Conservation (phyloP, 495 filamentous ascomycete genomes). For the Ramalina intermedia region DNA sequence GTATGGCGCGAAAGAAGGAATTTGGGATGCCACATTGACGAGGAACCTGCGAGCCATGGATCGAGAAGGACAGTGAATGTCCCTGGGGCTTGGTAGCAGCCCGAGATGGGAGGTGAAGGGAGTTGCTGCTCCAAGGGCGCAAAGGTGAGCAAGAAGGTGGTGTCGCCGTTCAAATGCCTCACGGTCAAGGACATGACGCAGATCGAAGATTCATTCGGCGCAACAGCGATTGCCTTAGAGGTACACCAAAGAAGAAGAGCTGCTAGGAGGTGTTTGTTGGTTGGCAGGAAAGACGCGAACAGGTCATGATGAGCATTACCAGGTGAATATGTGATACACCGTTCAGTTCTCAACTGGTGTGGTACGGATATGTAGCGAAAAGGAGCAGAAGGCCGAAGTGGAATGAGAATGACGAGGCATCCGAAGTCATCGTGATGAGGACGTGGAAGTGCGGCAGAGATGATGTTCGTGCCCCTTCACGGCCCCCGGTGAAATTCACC, state of each 20-base stretch:
- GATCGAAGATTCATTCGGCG: background rate
- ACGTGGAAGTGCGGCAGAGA: too few relatives aligned
- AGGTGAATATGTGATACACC: too few relatives aligned
- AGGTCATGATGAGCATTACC: too few relatives aligned
- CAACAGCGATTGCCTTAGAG: background rate
- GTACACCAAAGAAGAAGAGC: background rate
- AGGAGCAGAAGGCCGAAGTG: too few relatives aligned
- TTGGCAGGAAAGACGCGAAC: too few relatives aligned
- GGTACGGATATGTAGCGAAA: too few relatives aligned
- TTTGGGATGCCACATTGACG: conserved; percentile 43
- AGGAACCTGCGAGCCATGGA: conserved; percentile 52
- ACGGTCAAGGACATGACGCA: conserved; percentile 47
- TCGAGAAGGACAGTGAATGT: conserved; percentile 55
- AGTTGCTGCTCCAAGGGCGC: conserved; percentile 27
- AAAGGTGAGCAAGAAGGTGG: conserved; percentile 54
- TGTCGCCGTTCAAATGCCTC: conserved; percentile 54
- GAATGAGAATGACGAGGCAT: too few relatives aligned
- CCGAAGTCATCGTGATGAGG: too few relatives aligned
- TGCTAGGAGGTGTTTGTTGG: too few relatives aligned
- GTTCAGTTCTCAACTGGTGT: too few relatives aligned
- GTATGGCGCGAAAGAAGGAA: conserved; percentile 45
- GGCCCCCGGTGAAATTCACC: too few relatives aligned
- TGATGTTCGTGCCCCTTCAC: too few relatives aligned
- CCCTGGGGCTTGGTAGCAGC: conserved; percentile 20
- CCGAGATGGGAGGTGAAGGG: conserved; percentile 10